Percentiles rank a stretch among this genome's conserved stretches.
Conservation (phyloP, 495 filamentous ascomycete species). For the Penicillium longicatenatum region DNA sequence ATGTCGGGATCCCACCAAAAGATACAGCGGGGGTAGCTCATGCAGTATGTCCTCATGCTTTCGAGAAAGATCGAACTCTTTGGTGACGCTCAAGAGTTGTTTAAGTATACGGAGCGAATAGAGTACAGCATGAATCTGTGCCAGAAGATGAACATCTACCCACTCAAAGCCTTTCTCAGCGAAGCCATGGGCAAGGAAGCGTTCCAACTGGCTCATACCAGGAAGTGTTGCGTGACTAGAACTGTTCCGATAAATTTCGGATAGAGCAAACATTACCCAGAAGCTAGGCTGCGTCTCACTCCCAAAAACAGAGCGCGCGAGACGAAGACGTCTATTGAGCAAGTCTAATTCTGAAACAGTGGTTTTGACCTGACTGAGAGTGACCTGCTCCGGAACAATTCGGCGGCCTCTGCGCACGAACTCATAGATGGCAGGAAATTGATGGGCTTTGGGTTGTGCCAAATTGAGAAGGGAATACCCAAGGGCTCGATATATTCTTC, state of each 20-base stretch:
- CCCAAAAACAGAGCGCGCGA: conserved; percentile 16
- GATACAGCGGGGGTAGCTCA: neutral
- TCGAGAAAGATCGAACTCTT: neutral
- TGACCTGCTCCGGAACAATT: conserved; percentile 33
- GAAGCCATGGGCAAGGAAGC: conserved; percentile 30
- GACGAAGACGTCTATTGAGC: conserved; percentile 24
- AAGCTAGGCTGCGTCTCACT: conserved; percentile 16
- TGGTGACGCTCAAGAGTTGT: neutral
- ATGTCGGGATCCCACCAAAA: conserved; percentile 1
- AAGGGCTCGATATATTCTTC: conserved; percentile 52
- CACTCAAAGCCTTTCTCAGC: conserved; percentile 42
- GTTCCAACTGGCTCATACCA: conserved; percentile 16
- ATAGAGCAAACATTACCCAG: conserved; percentile 42
- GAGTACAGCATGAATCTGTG: conserved; percentile 61
- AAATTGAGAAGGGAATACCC: conserved; percentile 61
- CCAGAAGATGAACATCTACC: conserved; percentile 64
- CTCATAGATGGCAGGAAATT: conserved; percentile 40
- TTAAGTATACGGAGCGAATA: conserved; percentile 68
- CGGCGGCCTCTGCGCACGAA: conserved; percentile 47
- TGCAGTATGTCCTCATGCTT: neutral
- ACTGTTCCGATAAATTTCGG: conserved; percentile 27
- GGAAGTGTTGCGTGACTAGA: conserved; percentile 13
- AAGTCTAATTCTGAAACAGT: conserved; percentile 13
- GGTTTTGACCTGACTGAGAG: conserved; percentile 22
- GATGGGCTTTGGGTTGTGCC: conserved; percentile 24